phyloP scores from a whole-genome alignment of 177 flowering plant genomes.

The Telopea speciosissima region DNA sequence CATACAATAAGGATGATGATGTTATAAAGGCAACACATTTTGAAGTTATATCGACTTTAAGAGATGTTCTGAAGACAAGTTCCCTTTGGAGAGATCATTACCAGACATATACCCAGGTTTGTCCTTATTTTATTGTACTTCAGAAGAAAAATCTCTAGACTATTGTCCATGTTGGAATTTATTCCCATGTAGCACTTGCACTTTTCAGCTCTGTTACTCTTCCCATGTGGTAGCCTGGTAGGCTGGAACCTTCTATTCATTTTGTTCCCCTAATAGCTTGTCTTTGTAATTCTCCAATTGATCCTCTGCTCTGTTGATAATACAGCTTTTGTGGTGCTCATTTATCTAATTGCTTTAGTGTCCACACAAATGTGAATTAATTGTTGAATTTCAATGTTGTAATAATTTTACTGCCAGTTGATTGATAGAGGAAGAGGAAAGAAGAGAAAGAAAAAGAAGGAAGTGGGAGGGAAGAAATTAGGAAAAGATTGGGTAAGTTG shows the following conservation, averaged over 20 bases:
- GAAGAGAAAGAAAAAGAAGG: neutral
- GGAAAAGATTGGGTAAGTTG: conserved; percentile 2
- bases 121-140: conserved; percentile 2
- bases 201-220: neutral
- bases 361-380: neutral
- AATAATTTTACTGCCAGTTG: conserved; percentile 3
- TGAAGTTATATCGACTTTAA: conserved; percentile 88
- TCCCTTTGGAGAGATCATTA: conserved; percentile 98
- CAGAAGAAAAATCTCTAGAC: neutral
- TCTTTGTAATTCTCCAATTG: neutral
- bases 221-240: no score
- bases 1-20: conserved; percentile 89
- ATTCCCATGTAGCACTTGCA: neutral
- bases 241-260: neutral
- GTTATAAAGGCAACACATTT: conserved; percentile 92
- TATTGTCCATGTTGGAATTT: neutral
- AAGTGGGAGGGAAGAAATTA: conserved; percentile 1
- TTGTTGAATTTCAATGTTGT: neutral
- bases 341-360: neutral
- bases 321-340: neutral
- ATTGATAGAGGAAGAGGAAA: neutral
- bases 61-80: conserved; percentile 85
- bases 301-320: neutral
- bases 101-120: conserved; percentile 83
- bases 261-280: neutral